These are phyloP conservation scores for Piloderma croceum DNA, from an alignment of 768 basidiomycete species.

Conservation along the genomic window DNA sequence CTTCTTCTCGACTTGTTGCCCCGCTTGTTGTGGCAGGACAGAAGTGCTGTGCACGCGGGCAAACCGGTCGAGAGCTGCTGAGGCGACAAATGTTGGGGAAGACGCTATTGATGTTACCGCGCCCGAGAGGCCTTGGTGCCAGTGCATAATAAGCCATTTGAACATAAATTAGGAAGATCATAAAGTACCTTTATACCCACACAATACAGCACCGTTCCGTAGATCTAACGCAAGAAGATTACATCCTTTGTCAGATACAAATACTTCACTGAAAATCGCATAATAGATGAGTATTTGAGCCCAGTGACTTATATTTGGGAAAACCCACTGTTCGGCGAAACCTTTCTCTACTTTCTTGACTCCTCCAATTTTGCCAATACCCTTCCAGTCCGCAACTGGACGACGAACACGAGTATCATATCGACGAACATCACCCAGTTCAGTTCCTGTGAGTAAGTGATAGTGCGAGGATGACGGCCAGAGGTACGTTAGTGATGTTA, in stretches of 20 bases:
- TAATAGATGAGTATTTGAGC: constrained; percentile 3
- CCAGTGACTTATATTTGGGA: not conserved
- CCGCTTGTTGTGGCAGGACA: constrained; percentile 42
- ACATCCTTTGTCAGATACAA: constrained; percentile 60
- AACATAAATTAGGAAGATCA: not conserved
- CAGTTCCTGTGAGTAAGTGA: constrained; percentile 66
- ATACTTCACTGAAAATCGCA: constrained; percentile 50
- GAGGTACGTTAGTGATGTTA: constrained; percentile 62
- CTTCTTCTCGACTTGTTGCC: constrained; percentile 49
- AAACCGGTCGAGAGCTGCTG: constrained; percentile 64
- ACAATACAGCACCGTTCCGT: constrained; percentile 58
- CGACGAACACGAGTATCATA: constrained; percentile 72
- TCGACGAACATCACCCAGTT: constrained; percentile 63
- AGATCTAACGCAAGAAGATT: constrained; percentile 63
- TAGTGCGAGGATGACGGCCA: constrained; percentile 34
- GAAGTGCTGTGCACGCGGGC: constrained; percentile 61
- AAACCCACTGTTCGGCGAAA: constrained; percentile 55
- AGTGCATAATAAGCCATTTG: not conserved
- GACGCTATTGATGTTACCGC: constrained; percentile 60
- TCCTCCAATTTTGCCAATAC: constrained; percentile 55
- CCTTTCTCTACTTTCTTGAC: constrained; percentile 57
- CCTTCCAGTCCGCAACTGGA: constrained; percentile 65
- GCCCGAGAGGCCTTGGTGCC: constrained; percentile 58
- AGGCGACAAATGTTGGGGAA: constrained; percentile 49
- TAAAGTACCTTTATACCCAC: constrained; percentile 59